Base-by-base conservation (phyloP, 495 filamentous ascomycete species). In the Penicillium simplicissimum region DNA sequence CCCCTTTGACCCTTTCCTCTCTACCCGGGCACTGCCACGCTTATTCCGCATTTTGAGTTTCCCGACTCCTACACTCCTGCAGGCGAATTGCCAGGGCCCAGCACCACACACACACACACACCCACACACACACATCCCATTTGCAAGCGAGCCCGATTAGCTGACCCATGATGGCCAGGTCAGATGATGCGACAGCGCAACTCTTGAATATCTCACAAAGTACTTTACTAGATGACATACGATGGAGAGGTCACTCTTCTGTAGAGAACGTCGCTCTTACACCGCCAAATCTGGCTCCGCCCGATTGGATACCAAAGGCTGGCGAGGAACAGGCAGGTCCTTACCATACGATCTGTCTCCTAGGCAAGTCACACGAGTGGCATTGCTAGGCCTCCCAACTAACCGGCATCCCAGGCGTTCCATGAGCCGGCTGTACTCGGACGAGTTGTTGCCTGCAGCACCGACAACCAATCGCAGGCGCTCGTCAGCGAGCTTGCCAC, bases 401-500 rank as follows among this genome's bases (percentile, higher is more conserved):
- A 38, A 35, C 19, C 8, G 51, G 5, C 23, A 23, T 38, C 14
- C 21, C 21, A 61, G 63, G 42, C 43, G 60, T 37, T 61, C 67
- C 10, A 64, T 57, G 31, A 52, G 59, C 53, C 58, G 64, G 35
- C 11, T 67, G n/a, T 25, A 64, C 23, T 68, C 69, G 21, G 61
- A 69, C 55, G 67, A 59, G 1, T 55, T 57, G 17, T 49, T 55
- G 8, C 52, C 59, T 14, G 69, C 60, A 25, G 62, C 65, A 11
- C 67, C 70, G 8, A 65, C 65, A 51, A 67, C 70, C 49, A 67
- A 69, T 59, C 67, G 62, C 28, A 58, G 64, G 8, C 54, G 55
- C 37, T 66, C 64, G 38, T 72, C 73, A 4, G 62, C 63, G 14
- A 71, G 62, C 48, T 51, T 61, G 3, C 63, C 72, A 8, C 58